These are phyloP conservation scores for Aspergillus quadricinctus DNA, from an alignment of 2,329 filamentous ascomycete genomes.

Conservation along the genomic window DNA sequence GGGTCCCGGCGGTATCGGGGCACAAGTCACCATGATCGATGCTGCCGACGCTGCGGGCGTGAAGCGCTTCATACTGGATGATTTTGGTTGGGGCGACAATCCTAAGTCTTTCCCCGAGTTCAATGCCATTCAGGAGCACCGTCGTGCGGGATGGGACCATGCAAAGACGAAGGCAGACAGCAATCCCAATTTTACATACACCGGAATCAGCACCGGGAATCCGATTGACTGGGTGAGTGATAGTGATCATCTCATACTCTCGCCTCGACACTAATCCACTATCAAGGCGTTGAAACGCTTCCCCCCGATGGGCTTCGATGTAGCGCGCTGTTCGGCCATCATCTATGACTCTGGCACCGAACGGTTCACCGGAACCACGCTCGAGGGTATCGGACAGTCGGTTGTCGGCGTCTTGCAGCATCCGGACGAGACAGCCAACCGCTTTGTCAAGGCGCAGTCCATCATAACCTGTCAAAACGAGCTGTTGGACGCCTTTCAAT, in stretches of 20 bases:
- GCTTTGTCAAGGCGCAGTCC: slow-evolving; percentile 4
- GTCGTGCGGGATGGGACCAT: slow-evolving; percentile 1
- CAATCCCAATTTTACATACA: slow-evolving; percentile 3
- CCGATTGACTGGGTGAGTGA: slow-evolving; percentile 8
- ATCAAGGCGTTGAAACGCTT: slow-evolving; percentile 3
- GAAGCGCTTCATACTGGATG: slow-evolving; percentile 58
- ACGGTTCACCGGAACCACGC: slow-evolving; percentile 3
- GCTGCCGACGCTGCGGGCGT: slow-evolving; percentile 58
- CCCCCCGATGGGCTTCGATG: slow-evolving; percentile 6
- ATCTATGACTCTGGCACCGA: slow-evolving; percentile 10
- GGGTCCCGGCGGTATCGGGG: slow-evolving; percentile 35
- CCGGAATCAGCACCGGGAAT: slow-evolving; percentile 6
- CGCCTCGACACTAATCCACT: too few relatives aligned
- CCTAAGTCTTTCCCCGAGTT: background rate
- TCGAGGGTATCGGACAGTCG: slow-evolving; percentile 6
- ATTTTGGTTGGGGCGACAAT: slow-evolving; percentile 40
- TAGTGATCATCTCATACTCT: background rate
- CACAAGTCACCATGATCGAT: slow-evolving; percentile 53
- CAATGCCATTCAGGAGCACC: background rate
- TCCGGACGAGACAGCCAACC: slow-evolving; percentile 6
- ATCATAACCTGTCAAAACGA: slow-evolving; percentile 7
- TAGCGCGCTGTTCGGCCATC: background rate
- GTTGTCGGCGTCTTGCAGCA: slow-evolving; percentile 7
- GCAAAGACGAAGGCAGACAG: background rate
- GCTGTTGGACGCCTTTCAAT: slow-evolving; percentile 8